A percentile compares a stretch with the other conserved stretches of the same genome.
Conservation (phyloP, 306 rosid species). For the Lablab purpureus region DNA sequence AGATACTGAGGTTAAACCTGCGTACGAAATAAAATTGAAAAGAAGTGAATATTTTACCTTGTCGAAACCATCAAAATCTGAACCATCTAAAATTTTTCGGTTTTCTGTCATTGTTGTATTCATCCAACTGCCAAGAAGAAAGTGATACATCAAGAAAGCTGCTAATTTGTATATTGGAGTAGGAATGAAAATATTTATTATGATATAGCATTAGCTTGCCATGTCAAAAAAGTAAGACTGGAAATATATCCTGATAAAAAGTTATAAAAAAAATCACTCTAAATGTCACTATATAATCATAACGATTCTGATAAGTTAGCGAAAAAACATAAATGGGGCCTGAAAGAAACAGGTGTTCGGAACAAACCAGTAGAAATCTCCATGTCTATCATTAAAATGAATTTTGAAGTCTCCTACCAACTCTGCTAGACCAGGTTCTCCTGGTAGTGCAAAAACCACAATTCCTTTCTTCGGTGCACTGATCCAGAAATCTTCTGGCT, state of each 20-base stretch:
- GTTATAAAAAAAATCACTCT: background rate
- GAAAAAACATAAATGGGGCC: background rate
- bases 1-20: background rate
- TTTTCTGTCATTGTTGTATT: constrained; percentile 84
- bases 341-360: constrained; percentile 21
- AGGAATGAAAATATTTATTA: constrained; percentile 22
- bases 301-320: constrained; percentile 22
- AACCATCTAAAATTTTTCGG: constrained; percentile 58
- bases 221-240: constrained; percentile 4
- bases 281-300: constrained; percentile 1
- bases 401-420: constrained; percentile 91
- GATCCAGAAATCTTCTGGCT: constrained; percentile 98
- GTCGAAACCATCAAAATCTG: constrained; percentile 89
- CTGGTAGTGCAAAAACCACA: constrained; percentile 89
- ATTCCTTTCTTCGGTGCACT: constrained; percentile 87
- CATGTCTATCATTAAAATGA: constrained; percentile 87
- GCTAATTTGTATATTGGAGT: constrained; percentile 26
- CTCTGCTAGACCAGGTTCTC: constrained; percentile 94
- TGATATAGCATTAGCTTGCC: constrained; percentile 11
- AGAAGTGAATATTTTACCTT: constrained; percentile 60
- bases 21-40: constrained; percentile 21
- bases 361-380: constrained; percentile 95
- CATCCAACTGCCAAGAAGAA: constrained; percentile 76
- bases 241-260: background rate
- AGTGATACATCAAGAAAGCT: constrained; percentile 18